Evolutionary conservation across 805 yeast species (phyloP).

Genomic region (Blastobotrys parvus): DNA sequence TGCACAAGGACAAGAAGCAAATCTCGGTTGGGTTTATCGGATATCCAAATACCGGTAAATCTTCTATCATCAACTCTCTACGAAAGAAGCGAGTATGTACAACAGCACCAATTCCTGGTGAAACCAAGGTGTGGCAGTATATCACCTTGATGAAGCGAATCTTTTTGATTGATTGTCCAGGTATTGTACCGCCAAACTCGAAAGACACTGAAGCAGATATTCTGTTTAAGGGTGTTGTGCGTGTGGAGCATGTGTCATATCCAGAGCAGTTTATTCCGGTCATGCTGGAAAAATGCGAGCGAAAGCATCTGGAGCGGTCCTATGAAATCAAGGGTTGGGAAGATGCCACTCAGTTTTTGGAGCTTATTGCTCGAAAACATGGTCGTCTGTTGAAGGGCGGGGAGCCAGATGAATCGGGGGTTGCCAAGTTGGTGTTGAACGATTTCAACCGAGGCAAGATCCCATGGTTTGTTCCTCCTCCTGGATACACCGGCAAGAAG

Average conservation of each 20-base stretch:
- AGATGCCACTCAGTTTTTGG: constrained; percentile 69
- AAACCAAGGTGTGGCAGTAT: constrained; percentile 98
- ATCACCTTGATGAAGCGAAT: constrained; percentile 94
- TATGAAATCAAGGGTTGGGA: constrained; percentile 90
- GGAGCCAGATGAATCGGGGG: constrained; percentile 93
- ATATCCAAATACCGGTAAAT: constrained; percentile 97
- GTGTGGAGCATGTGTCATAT: constrained; percentile 93
- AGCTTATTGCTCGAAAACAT: constrained; percentile 82
- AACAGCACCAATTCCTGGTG: constrained; percentile 99
- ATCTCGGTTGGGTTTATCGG: constrained; percentile 97
- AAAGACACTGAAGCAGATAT: constrained; percentile 89
- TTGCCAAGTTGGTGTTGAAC: constrained; percentile 80
- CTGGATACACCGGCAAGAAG: constrained; percentile 48
- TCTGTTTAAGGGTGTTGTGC: constrained; percentile 90
- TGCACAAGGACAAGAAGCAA: constrained; percentile 90
- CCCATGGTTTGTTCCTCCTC: constrained; percentile 97
- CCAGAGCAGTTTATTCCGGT: constrained; percentile 96
- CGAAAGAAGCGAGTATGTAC: constrained; percentile 92
- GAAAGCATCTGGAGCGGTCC: constrained; percentile 87
- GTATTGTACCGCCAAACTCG: constrained; percentile 92
- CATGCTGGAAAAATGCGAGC: constrained; percentile 73
- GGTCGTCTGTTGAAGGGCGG: constrained; percentile 95
- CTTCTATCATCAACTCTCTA: constrained; percentile 88
- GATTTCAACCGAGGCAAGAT: constrained; percentile 96
- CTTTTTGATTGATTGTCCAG: constrained; percentile 95